Evolutionary conservation across 129 eudicot species (phyloP), one percentile per base, ranked within the genome.

Genomic region (Artemisia annua): DNA sequence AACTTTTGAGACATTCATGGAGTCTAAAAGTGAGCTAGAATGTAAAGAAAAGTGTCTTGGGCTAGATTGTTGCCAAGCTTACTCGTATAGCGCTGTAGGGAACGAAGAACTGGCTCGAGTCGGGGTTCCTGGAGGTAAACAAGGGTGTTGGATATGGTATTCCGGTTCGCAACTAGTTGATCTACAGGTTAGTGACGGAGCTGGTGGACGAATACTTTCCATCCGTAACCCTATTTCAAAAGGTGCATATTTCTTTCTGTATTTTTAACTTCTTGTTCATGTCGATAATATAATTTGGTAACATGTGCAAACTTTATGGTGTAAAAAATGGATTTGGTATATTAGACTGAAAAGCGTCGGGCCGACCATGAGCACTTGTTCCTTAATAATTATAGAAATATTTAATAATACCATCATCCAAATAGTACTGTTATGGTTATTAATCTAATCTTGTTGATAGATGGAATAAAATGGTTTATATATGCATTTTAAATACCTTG

Each of bases 61-160:
- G 7, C 51, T 77, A 13, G 81, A 83, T 48, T 39, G 75, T 12
- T 84, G 88, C 68, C 73, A 81, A 69, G 88, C 88, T 11, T 84
- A 84, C 51, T 69, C 80, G 5, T 81, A 73, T 46, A 43, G 39
- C 53, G 70, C 24, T 53, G 73, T 64, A 17, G 71, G 71, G 66
- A 60, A 80, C 67, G 57, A 55, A 5, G 79, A 74, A 15, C 43
- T 69, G 66, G 75, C 54, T 58, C 66, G 13, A 17, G 66, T 70
- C 7, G 80, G 83, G 19, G 66, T 74, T 17, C 76, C 83, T 3
- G 80, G 75, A 52, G 71, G 83, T 3, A 80, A 80, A 70, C 66
- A 73, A 32, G 78, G 75, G 8, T 84, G 88, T 48, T 73, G 80
- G 80, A 78, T 84, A 35, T 81, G 85, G 88, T 60, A 66, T 50